Evolutionary conservation across 129 eudicot genomes (phyloP).

Genomic region (Centella asiatica): DNA sequence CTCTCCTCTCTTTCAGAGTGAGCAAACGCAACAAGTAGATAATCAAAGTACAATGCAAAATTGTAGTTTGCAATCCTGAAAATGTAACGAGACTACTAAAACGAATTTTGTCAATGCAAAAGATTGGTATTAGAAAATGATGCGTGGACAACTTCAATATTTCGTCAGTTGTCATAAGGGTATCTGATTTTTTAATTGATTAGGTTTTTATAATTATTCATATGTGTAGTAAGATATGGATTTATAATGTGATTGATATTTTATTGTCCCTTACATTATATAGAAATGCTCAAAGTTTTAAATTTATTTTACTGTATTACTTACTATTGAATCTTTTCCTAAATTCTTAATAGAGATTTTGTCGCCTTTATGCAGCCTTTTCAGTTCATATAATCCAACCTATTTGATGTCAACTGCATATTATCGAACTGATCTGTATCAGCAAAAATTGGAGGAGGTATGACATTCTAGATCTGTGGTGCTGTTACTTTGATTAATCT

Average conservation of each 20-base stretch:
- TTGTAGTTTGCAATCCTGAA: too few species aligned
- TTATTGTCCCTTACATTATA: not conserved
- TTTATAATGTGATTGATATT: too few species aligned
- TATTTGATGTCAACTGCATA: conserved; percentile 87
- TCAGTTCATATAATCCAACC: conserved; percentile 69
- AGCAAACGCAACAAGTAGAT: too few species aligned
- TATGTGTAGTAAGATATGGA: too few species aligned
- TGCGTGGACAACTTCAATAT: not conserved
- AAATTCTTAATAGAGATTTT: not conserved
- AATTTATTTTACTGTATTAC: not conserved
- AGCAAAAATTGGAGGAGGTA: conserved; percentile 67
- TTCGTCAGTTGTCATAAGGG: not conserved
- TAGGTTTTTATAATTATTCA: not conserved
- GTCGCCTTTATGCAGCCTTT: conserved; percentile 53
- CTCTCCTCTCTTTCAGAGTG: too few species aligned
- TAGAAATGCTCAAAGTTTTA: not conserved
- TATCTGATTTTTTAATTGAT: not conserved
- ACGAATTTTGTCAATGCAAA: not conserved
- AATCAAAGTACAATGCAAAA: too few species aligned
- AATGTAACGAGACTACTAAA: not conserved
- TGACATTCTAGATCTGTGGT: conserved; percentile 15
- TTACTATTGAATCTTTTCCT: not conserved
- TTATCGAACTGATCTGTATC: conserved; percentile 81
- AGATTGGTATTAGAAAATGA: not conserved
- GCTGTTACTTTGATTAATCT: not conserved